Conservation (phyloP, 2,329 filamentous ascomycete genomes). For the Pestalotiopsis sp. region DNA sequence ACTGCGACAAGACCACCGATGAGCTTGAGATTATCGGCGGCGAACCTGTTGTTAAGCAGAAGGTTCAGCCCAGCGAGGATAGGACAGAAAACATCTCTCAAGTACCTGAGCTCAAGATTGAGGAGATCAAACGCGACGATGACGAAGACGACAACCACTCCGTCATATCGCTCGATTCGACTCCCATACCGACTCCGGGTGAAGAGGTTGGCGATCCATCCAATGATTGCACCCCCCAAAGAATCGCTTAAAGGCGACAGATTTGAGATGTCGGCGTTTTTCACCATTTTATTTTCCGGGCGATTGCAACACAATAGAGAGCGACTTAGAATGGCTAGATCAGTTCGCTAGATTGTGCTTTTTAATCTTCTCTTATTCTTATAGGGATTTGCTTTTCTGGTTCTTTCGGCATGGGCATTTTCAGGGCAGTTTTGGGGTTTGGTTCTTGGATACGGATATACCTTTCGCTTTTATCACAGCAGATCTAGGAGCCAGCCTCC, state of each 20-base stretch:
- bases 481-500: neutral
- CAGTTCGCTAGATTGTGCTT: conserved; percentile 1
- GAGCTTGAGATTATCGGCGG: conserved; percentile 35
- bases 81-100: neutral
- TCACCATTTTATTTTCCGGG: neutral
- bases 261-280: neutral
- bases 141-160: conserved; percentile 7
- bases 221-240: conserved; percentile 9
- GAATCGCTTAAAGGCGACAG: neutral
- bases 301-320: neutral
- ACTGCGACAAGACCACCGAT: conserved; percentile 27
- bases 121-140: neutral
- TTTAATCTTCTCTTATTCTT: neutral
- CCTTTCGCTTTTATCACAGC: neutral
- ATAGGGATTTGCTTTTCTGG: neutral
- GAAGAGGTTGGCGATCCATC: conserved; percentile 8
- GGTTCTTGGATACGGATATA: neutral
- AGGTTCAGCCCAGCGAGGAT: neutral
- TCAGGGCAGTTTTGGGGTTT: neutral
- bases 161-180: neutral
- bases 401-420: neutral
- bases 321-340: neutral
- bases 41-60: conserved; percentile 17
- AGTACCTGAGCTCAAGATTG: neutral
- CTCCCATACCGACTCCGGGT: neutral